A percentile compares a stretch with the other conserved stretches of the same genome.
These are phyloP conservation scores for Peniophora sp. DNA, from an alignment of 1,284 basidiomycete species.

Conservation along the genomic window DNA sequence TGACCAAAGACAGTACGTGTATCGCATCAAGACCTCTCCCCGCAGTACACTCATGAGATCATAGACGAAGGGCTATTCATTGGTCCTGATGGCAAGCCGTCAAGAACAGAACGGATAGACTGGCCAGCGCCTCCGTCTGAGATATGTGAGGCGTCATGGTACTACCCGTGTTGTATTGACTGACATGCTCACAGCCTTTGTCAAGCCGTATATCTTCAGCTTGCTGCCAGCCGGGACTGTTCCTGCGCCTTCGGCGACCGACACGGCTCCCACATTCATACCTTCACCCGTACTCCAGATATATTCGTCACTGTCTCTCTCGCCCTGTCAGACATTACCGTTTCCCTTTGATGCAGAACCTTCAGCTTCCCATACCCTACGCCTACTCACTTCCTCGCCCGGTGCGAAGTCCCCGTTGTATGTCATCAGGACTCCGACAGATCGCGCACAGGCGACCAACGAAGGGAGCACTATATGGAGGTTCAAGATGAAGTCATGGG, in stretches of 20 bases:
- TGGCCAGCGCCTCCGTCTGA: slow-evolving; percentile 84
- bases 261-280: slow-evolving; percentile 21
- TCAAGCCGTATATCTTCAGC: slow-evolving; percentile 82
- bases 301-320: slow-evolving; percentile 69
- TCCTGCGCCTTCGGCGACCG: slow-evolving; percentile 19
- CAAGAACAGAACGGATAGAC: slow-evolving; percentile 52
- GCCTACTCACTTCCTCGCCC: slow-evolving; percentile 48
- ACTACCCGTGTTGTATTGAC: neutral
- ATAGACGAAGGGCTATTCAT: slow-evolving; percentile 72
- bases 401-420: slow-evolving; percentile 52
- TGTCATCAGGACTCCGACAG: slow-evolving; percentile 66
- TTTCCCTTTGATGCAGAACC: slow-evolving; percentile 47
- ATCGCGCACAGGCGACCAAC: slow-evolving; percentile 48
- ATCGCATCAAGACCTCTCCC: neutral
- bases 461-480: slow-evolving; percentile 79
- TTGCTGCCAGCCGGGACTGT: slow-evolving; percentile 64
- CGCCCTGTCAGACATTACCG: slow-evolving; percentile 54
- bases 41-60: slow-evolving; percentile 1
- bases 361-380: slow-evolving; percentile 34
- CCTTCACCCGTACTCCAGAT: slow-evolving; percentile 65
- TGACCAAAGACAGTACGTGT: slow-evolving; percentile 75
- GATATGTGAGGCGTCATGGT: slow-evolving; percentile 44
- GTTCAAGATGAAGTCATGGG: slow-evolving; percentile 67
- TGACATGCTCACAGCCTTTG: slow-evolving; percentile 42
- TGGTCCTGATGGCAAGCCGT: slow-evolving; percentile 59